These are phyloP conservation scores for Rhizopus delemar DNA, from an alignment of 371 early-diverging fungal species.

Conservation along the genomic window DNA sequence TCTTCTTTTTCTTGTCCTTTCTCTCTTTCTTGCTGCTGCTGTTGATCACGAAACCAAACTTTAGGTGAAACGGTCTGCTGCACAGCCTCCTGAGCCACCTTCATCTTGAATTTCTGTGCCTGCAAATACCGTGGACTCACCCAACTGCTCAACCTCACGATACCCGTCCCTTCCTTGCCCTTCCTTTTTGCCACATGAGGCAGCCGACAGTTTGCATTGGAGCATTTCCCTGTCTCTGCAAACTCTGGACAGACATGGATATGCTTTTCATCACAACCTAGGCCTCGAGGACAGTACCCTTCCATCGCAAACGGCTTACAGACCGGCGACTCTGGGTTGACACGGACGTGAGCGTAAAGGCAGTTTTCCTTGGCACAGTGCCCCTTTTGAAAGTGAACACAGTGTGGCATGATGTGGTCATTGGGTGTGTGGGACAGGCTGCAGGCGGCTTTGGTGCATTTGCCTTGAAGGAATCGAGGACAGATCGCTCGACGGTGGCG, in stretches of 20 bases:
- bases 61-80: constrained; percentile 11
- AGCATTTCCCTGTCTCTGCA: constrained; percentile 54
- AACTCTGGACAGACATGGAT: constrained; percentile 64
- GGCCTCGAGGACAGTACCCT: constrained; percentile 58
- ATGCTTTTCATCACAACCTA: constrained; percentile 53
- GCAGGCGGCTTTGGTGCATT: constrained; percentile 42
- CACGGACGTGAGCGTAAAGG: constrained; percentile 53
- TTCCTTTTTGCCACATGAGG: constrained; percentile 54
- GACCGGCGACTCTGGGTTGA: constrained; percentile 55
- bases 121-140: constrained; percentile 35
- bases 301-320: constrained; percentile 59
- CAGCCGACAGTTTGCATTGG: constrained; percentile 58
- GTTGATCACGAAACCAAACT: constrained; percentile 14
- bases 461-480: constrained; percentile 50
- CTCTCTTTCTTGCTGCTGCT: constrained; percentile 6
- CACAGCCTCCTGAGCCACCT: constrained; percentile 17
- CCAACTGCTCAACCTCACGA: constrained; percentile 38
- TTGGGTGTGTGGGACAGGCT: constrained; percentile 53
- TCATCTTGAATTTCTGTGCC: constrained; percentile 27
- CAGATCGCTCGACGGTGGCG: constrained; percentile 57
- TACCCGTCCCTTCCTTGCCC: constrained; percentile 20
- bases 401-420: constrained; percentile 54
- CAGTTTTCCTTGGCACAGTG: constrained; percentile 52
- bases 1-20: constrained; percentile 22
- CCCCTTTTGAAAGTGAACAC: constrained; percentile 56